These are phyloP conservation scores for Wakefieldia striispora DNA, from an alignment of 768 basidiomycete species.

Conservation along the genomic window DNA sequence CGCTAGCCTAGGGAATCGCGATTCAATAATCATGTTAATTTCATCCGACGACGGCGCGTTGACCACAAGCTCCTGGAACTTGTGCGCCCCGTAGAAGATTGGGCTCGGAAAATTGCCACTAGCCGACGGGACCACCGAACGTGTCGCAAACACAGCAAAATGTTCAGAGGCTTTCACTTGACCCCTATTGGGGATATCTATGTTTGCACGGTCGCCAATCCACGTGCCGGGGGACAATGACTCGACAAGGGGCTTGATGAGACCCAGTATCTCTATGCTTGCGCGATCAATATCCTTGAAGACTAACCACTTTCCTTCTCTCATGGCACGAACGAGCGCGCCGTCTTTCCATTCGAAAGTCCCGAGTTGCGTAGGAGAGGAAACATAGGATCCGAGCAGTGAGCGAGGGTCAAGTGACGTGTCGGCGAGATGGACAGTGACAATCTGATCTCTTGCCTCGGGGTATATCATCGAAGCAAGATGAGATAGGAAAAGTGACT, in stretches of 20 bases:
- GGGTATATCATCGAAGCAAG: conserved; percentile 70
- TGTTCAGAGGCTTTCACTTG: conserved; percentile 70
- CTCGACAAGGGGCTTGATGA: conserved; percentile 82
- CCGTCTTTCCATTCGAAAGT: conserved; percentile 97
- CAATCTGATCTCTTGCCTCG: conserved; percentile 58
- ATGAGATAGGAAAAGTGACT: conserved; percentile 74
- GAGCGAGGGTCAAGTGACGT: conserved; percentile 94
- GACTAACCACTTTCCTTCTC: conserved; percentile 89
- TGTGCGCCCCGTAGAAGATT: conserved; percentile 82
- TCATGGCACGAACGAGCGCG: conserved; percentile 83
- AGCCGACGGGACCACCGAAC: conserved; percentile 56
- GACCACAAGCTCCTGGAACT: conserved; percentile 72
- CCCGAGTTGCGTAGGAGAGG: conserved; percentile 79
- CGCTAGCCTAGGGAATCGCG: conserved; percentile 63
- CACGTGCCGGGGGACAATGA: conserved; percentile 65
- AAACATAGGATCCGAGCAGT: conserved; percentile 89
- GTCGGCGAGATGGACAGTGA: conserved; percentile 89
- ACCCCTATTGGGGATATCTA: conserved; percentile 76
- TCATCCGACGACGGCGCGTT: conserved; percentile 63
- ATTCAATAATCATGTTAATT: conserved; percentile 63
- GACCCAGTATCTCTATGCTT: conserved; percentile 84
- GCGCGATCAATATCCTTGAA: conserved; percentile 92
- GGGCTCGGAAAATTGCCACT: conserved; percentile 52
- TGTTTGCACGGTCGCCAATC: conserved; percentile 66
- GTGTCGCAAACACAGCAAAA: conserved; percentile 88